Conservation (phyloP, 805 yeast species). For the Kluyveromyces dobzhanskii region DNA sequence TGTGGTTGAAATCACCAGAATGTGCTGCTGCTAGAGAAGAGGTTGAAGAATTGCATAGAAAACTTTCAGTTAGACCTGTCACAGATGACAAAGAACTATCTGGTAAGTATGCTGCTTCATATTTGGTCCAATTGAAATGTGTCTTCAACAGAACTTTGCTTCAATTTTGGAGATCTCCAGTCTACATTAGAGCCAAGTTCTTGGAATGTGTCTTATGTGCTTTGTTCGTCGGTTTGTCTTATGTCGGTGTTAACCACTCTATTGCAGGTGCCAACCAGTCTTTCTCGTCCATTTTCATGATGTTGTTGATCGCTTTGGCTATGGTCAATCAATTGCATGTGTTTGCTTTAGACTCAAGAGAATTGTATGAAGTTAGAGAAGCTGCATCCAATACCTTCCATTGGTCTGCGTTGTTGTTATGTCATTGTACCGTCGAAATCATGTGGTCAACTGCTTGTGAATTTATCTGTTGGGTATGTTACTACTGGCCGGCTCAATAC, state of each 20-base stretch:
- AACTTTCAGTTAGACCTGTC: conserved; percentile 25
- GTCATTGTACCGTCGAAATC: conserved; percentile 38
- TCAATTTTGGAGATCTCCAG: conserved; percentile 60
- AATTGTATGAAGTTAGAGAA: conserved; percentile 63
- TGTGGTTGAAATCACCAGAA: conserved; percentile 49
- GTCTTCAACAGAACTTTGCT: conserved; percentile 45
- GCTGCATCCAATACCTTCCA: conserved; percentile 63
- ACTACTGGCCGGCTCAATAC: conserved; percentile 42
- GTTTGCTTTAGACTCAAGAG: conserved; percentile 49
- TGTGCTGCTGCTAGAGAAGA: conserved; percentile 43
- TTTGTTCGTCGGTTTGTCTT: conserved; percentile 60
- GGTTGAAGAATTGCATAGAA: conserved; percentile 46
- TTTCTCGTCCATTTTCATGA: conserved; percentile 52
- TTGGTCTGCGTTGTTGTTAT: conserved; percentile 50
- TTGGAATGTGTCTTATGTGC: conserved; percentile 45
- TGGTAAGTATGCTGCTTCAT: conserved; percentile 39
- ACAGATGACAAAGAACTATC: conserved; percentile 32
- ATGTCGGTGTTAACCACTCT: conserved; percentile 50
- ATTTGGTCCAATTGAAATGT: conserved; percentile 33
- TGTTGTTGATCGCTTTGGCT: conserved; percentile 41
- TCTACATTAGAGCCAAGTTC: conserved; percentile 49
- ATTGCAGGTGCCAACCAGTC: conserved; percentile 60
- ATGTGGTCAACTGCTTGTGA: conserved; percentile 40
- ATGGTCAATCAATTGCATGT: conserved; percentile 59
- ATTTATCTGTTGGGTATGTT: conserved; percentile 35